phyloP scores from a whole-genome alignment of 202 grass and related monocot genomes.

The Setaria viridis region DNA sequence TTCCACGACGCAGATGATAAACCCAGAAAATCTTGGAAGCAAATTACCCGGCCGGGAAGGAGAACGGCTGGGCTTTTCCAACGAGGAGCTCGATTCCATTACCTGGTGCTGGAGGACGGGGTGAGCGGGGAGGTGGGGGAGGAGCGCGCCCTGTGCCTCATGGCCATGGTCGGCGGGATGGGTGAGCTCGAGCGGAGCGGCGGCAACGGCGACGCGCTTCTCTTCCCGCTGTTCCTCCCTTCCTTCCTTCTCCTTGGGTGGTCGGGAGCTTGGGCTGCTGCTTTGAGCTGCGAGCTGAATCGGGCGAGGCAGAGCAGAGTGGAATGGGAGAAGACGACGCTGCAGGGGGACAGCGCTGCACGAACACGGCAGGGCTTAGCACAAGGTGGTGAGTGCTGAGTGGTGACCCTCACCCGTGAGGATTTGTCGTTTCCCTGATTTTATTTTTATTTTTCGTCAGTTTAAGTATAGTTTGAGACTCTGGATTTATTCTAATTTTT shows the following conservation, averaged over 20 bases:
- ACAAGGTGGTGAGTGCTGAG: neutral
- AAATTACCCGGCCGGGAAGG: neutral
- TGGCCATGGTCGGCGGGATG: slow-evolving; percentile 19
- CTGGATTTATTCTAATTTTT: neutral
- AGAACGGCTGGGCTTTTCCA: neutral
- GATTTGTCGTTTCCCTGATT: neutral
- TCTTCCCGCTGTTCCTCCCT: neutral
- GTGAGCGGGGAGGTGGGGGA: slow-evolving; percentile 58
- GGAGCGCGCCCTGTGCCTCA: slow-evolving; percentile 60
- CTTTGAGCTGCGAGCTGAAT: slow-evolving; percentile 5
- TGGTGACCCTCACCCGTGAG: neutral
- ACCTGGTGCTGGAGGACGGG: slow-evolving; percentile 55
- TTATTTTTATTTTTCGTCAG: neutral
- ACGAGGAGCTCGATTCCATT: neutral
- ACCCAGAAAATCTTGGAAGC: neutral
- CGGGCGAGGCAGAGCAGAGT: neutral
- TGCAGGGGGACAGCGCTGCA: slow-evolving; percentile 2
- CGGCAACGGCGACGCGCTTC: neutral
- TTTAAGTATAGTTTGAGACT: neutral
- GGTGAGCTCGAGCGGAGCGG: neutral
- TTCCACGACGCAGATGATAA: neutral
- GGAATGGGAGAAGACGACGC: neutral
- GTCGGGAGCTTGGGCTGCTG: neutral
- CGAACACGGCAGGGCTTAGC: neutral
- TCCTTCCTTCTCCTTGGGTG: neutral